These are phyloP conservation scores for Neoboletus magnificus DNA, from an alignment of 768 basidiomycete species.

Conservation along the genomic window DNA sequence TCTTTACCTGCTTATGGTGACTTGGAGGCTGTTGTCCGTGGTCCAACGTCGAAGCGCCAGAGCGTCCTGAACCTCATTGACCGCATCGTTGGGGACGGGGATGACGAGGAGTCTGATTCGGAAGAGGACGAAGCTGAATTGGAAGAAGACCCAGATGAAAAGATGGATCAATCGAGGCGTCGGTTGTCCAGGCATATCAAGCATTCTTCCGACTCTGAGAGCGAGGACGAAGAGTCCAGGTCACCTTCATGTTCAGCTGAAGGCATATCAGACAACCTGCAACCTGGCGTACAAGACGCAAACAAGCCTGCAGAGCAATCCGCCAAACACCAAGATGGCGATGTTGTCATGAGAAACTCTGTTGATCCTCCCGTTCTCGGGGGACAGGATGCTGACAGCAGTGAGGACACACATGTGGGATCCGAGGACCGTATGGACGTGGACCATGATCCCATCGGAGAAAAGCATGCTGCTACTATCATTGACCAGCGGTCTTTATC, in stretches of 20 bases:
- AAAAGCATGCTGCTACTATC: neutral
- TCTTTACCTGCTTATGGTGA: constrained; percentile 18
- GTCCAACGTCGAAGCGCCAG: constrained; percentile 30
- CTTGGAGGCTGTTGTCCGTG: constrained; percentile 42
- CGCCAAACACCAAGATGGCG: neutral
- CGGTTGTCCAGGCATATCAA: constrained; percentile 32
- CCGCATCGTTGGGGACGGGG: constrained; percentile 27
- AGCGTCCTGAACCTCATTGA: constrained; percentile 28
- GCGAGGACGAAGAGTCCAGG: constrained; percentile 31
- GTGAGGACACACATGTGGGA: constrained; percentile 22
- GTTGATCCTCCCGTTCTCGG: neutral
- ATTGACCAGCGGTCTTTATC: neutral
- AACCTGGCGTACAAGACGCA: constrained; percentile 26
- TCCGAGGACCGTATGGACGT: constrained; percentile 16
- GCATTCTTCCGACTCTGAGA: constrained; percentile 32
- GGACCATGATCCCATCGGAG: constrained; percentile 4
- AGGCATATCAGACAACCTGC: constrained; percentile 32
- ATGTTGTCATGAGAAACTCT: constrained; percentile 10
- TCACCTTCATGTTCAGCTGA: constrained; percentile 20
- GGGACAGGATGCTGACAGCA: constrained; percentile 4
- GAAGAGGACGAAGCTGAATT: constrained; percentile 42
- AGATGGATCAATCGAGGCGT: constrained; percentile 32
- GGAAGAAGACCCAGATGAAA: constrained; percentile 39
- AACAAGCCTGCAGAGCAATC: neutral
- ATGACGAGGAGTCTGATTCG: constrained; percentile 35